A percentile compares a stretch with the other conserved stretches of the same genome.
Evolutionary conservation across 176 grass and related monocot species (phyloP).

Genomic region (Calamus simplicifolius): DNA sequence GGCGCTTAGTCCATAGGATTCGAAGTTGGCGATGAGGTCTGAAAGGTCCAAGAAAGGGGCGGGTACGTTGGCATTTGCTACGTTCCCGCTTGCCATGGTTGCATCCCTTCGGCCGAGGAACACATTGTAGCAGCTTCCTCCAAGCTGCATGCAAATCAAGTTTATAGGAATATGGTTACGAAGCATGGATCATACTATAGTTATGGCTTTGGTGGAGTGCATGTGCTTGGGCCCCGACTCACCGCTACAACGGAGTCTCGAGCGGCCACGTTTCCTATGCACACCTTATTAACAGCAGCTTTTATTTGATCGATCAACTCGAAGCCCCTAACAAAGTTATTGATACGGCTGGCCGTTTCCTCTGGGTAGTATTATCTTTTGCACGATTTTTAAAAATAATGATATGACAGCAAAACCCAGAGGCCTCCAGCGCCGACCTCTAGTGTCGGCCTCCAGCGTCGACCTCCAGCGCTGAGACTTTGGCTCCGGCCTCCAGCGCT

Average conservation of each 20-base stretch:
- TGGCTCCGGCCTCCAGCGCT: too few species aligned
- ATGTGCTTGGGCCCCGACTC: conserved; percentile 3
- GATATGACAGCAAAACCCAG: too few species aligned
- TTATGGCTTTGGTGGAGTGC: too few species aligned
- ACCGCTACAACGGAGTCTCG: conserved; percentile 68
- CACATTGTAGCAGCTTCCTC: conserved; percentile 55
- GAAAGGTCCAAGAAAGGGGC: conserved; percentile 39
- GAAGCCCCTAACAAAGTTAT: conserved; percentile 68
- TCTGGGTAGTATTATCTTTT: too few species aligned
- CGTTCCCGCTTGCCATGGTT: conserved; percentile 40
- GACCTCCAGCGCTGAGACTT: too few species aligned
- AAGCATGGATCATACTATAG: too few species aligned
- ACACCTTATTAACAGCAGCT: conserved; percentile 35
- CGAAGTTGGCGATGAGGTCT: conserved; percentile 46
- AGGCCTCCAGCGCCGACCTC: too few species aligned
- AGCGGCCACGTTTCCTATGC: conserved; percentile 64
- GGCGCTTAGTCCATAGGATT: conserved; percentile 47
- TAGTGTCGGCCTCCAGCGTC: too few species aligned
- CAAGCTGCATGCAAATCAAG: conserved; percentile 33
- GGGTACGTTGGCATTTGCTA: conserved; percentile 44
- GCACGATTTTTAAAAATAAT: too few species aligned
- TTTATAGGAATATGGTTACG: too few species aligned
- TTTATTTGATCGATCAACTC: conserved; percentile 62
- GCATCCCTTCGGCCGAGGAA: conserved; percentile 54
- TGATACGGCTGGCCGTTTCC: too few species aligned